These are phyloP conservation scores for Ganoderma meredithae DNA, from an alignment of 1,284 basidiomycete species.

Conservation along the genomic window DNA sequence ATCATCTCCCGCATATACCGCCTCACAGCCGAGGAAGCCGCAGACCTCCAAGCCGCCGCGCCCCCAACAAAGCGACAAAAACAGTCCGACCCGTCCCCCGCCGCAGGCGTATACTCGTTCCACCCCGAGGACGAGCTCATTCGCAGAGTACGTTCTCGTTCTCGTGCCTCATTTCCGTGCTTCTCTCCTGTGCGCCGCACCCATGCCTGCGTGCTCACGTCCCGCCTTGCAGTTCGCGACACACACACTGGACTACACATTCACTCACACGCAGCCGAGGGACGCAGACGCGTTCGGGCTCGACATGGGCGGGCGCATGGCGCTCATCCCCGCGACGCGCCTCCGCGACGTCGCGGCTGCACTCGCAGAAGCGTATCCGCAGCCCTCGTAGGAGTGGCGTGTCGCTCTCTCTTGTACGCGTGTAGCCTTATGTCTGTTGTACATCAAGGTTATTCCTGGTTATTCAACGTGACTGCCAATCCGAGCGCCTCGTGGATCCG, in stretches of 20 bases:
- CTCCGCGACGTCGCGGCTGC: slow-evolving; percentile 49
- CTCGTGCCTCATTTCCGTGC: too few relatives aligned
- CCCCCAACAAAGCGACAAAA: slow-evolving; percentile 50
- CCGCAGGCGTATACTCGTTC: slow-evolving; percentile 71
- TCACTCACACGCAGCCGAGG: slow-evolving; percentile 67
- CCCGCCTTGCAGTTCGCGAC: slow-evolving; percentile 58
- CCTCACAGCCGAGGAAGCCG: slow-evolving; percentile 67
- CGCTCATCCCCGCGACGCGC: slow-evolving; percentile 65
- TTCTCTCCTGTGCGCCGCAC: neutral
- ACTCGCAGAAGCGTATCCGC: slow-evolving; percentile 40
- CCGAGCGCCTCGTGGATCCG: too few relatives aligned
- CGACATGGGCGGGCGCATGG: slow-evolving; percentile 78
- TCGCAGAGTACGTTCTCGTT: slow-evolving; percentile 57
- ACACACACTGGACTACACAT: slow-evolving; percentile 70
- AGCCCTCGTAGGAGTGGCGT: slow-evolving; percentile 33
- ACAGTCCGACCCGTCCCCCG: slow-evolving; percentile 42
- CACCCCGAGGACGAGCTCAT: slow-evolving; percentile 89
- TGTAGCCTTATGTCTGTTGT: neutral
- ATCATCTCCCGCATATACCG: slow-evolving; percentile 81
- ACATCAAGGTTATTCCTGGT: neutral
- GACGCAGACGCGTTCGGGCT: slow-evolving; percentile 83
- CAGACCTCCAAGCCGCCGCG: slow-evolving; percentile 45
- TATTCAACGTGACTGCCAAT: neutral
- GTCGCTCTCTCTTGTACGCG: neutral
- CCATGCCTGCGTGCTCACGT: slow-evolving; percentile 8